These are phyloP conservation scores for Gymnopilus junonius DNA, from an alignment of 768 basidiomycete genomes.

Conservation along the genomic window DNA sequence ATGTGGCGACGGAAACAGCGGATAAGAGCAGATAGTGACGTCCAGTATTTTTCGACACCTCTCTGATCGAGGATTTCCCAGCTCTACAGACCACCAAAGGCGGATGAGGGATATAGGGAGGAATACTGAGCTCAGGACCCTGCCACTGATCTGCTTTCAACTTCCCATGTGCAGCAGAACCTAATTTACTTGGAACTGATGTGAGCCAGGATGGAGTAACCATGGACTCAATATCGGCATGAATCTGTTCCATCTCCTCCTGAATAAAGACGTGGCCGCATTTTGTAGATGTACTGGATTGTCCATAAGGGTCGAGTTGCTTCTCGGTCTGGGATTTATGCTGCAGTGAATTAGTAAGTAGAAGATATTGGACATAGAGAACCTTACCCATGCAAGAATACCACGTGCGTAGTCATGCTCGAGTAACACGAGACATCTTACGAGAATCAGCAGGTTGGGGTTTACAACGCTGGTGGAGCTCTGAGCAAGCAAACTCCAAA, in stretches of 20 bases:
- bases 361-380: no score
- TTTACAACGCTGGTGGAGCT: background rate
- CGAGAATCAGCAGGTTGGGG: background rate
- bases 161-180: constrained; percentile 25
- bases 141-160: constrained; percentile 42
- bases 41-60: constrained; percentile 3
- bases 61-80: background rate
- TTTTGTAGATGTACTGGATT: background rate
- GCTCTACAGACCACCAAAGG: constrained; percentile 30
- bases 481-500: background rate
- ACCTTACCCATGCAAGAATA: no score
- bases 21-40: constrained; percentile 8
- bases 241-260: constrained; percentile 21
- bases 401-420: no score
- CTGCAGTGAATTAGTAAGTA: no score
- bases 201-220: constrained; percentile 30
- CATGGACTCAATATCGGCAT: constrained; percentile 24
- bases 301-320: no score
- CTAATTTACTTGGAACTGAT: constrained; percentile 22
- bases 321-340: no score
- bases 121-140: constrained; percentile 32
- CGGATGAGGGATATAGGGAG: constrained; percentile 37
- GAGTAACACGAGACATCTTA: background rate
- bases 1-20: background rate
- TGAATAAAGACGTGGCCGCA: constrained; percentile 1